phyloP scores from a whole-genome alignment of 805 yeast species.

The Sporopachydermia lactativora region DNA sequence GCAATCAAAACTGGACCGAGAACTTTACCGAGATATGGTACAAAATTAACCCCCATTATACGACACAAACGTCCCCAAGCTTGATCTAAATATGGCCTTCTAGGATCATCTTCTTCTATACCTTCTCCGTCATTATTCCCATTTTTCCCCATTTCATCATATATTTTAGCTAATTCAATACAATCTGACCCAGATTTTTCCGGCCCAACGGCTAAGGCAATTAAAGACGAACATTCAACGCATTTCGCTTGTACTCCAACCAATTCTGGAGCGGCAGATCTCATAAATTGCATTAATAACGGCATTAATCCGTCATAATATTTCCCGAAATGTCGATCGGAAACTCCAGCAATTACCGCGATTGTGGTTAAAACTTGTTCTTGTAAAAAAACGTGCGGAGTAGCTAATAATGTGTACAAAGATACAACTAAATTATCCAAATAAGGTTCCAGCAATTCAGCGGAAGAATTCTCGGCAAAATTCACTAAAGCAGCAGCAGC shows the following conservation, averaged over 20 bases:
- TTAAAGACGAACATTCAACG: conserved; percentile 88
- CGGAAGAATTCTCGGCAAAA: conserved; percentile 82
- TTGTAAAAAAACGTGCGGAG: conserved; percentile 87
- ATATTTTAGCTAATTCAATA: conserved; percentile 55
- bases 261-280: conserved; percentile 62
- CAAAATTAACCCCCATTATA: conserved; percentile 70
- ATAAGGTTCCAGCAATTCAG: conserved; percentile 84
- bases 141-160: conserved; percentile 55
- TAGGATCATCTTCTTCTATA: conserved; percentile 60
- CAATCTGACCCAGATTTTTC: conserved; percentile 73
- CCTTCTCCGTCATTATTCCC: conserved; percentile 25
- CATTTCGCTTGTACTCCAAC: conserved; percentile 80
- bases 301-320: conserved; percentile 96
- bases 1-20: conserved; percentile 79
- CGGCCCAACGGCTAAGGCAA: conserved; percentile 89
- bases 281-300: conserved; percentile 61
- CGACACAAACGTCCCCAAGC: conserved; percentile 95
- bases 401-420: conserved; percentile 59
- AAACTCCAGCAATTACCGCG: conserved; percentile 95
- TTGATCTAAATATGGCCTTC: conserved; percentile 74
- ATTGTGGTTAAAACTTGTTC: conserved; percentile 95
- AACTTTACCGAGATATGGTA: conserved; percentile 72
- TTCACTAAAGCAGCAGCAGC: conserved; percentile 98
- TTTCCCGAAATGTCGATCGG: conserved; percentile 74
- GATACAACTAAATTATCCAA: conserved; percentile 68